phyloP scores from a whole-genome alignment of 2,329 filamentous ascomycete species.

The Calycina marina region DNA sequence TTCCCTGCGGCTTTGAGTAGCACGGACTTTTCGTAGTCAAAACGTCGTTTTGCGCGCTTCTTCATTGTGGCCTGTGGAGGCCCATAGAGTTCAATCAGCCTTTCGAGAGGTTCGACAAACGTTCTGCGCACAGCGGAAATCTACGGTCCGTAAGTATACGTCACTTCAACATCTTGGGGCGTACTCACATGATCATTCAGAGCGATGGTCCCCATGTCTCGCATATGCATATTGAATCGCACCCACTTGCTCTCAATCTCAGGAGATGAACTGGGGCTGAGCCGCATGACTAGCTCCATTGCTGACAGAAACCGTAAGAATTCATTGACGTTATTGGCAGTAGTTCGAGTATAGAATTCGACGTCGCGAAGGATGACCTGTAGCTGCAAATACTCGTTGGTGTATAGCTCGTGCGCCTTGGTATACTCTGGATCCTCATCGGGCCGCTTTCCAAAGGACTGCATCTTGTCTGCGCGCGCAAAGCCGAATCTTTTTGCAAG shows the following conservation, averaged over 20 bases:
- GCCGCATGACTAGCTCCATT: constrained; percentile 70
- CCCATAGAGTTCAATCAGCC: constrained; percentile 64
- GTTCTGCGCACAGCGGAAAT: constrained; percentile 57
- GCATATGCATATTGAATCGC: constrained; percentile 73
- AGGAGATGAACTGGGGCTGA: constrained; percentile 60
- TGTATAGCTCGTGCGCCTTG: constrained; percentile 71
- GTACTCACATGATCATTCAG: constrained; percentile 67
- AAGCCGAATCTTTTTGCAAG: constrained; percentile 73
- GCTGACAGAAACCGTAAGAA: constrained; percentile 69
- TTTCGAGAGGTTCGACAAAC: constrained; percentile 73
- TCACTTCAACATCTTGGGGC: constrained; percentile 1
- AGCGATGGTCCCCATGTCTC: constrained; percentile 70
- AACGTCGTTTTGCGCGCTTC: constrained; percentile 82
- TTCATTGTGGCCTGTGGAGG: constrained; percentile 82
- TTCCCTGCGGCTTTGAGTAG: constrained; percentile 67
- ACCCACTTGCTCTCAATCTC: constrained; percentile 93
- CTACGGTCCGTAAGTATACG: constrained; percentile 21
- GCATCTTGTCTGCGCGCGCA: constrained; percentile 37
- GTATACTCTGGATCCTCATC: constrained; percentile 75
- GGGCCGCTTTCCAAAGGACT: constrained; percentile 36
- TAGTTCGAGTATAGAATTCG: constrained; percentile 79
- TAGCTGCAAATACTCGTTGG: constrained; percentile 80
- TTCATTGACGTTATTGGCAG: constrained; percentile 64
- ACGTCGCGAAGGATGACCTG: constrained; percentile 80
- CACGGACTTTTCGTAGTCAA: constrained; percentile 75